Evolutionary conservation across 75 land plant genomes (phyloP).

Genomic region (Selaginella moellendorffii): DNA sequence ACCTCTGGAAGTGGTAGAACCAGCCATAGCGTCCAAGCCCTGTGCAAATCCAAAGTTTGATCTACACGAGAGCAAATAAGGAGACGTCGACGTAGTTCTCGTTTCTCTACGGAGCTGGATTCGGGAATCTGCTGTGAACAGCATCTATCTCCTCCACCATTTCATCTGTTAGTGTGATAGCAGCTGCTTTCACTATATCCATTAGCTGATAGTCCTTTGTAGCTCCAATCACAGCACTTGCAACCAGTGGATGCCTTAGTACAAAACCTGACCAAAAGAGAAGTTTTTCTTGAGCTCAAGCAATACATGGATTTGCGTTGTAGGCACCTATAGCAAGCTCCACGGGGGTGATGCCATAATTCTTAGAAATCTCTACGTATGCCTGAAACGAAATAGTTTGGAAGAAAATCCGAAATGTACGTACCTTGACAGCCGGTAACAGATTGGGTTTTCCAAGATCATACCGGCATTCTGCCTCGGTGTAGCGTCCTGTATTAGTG

Average conservation of each 20-base stretch:
- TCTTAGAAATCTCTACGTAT: slow-evolving; percentile 38
- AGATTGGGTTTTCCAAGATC: slow-evolving; percentile 32
- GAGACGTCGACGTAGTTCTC: no score
- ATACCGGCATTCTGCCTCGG: slow-evolving; percentile 84
- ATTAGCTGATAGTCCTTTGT: slow-evolving; percentile 54
- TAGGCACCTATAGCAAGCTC: slow-evolving; percentile 63
- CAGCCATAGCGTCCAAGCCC: no score
- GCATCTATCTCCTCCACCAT: slow-evolving; percentile 41
- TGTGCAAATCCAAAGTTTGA: no score
- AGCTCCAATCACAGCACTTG: slow-evolving; percentile 64
- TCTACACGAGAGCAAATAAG: no score
- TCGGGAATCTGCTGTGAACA: slow-evolving; percentile 46
- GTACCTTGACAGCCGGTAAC: slow-evolving; percentile 42
- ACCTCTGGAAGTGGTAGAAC: no score
- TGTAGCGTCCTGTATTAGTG: slow-evolving; percentile 40
- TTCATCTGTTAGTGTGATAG: slow-evolving; percentile 36
- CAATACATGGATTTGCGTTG: not conserved
- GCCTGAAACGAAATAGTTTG: slow-evolving; percentile 23
- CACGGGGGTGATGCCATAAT: slow-evolving; percentile 42
- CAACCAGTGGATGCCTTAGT: slow-evolving; percentile 59
- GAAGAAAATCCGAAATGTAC: not conserved
- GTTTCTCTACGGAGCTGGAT: slow-evolving; percentile 68
- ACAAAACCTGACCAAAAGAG: slow-evolving; percentile 46
- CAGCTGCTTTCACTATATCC: slow-evolving; percentile 39
- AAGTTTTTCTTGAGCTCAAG: not conserved